These are phyloP conservation scores for Eucalyptus tenuipes DNA, from an alignment of 345 rosid genomes.

Conservation along the genomic window DNA sequence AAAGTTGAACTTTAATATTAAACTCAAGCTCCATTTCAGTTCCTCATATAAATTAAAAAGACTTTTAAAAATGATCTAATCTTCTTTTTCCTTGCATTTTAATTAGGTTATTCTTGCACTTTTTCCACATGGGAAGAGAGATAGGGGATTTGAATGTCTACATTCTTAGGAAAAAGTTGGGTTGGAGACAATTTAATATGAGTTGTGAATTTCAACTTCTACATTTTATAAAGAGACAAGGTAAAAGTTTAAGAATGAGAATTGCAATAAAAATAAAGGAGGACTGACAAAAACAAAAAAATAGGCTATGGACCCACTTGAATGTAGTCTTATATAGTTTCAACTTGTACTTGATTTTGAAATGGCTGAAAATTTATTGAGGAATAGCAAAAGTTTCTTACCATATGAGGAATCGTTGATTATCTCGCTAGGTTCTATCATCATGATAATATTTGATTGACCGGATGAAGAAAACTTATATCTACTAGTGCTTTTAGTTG, in stretches of 20 bases:
- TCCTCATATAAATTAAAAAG: neutral
- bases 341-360: neutral
- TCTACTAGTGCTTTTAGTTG: neutral
- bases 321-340: neutral
- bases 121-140: fast-evolving
- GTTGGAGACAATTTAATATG: fast-evolving
- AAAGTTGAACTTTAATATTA: neutral
- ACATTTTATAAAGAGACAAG: fast-evolving
- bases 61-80: neutral
- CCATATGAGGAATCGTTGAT: neutral
- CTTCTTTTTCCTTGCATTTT: neutral
- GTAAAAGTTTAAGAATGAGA: fast-evolving
- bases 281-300: fast-evolving
- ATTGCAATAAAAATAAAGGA: fast-evolving
- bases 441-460: neutral
- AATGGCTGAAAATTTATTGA: neutral
- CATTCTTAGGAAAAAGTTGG: fast-evolving
- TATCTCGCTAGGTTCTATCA: neutral
- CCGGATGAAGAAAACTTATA: too few relatives aligned
- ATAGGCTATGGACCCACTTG: neutral
- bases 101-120: too few relatives aligned
- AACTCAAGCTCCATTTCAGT: neutral
- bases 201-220: too few relatives aligned
- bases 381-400: neutral
- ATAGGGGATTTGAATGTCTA: fast-evolving